Conservation (phyloP, 2,329 filamentous ascomycete species). For the Dactylella cylindrospora region DNA sequence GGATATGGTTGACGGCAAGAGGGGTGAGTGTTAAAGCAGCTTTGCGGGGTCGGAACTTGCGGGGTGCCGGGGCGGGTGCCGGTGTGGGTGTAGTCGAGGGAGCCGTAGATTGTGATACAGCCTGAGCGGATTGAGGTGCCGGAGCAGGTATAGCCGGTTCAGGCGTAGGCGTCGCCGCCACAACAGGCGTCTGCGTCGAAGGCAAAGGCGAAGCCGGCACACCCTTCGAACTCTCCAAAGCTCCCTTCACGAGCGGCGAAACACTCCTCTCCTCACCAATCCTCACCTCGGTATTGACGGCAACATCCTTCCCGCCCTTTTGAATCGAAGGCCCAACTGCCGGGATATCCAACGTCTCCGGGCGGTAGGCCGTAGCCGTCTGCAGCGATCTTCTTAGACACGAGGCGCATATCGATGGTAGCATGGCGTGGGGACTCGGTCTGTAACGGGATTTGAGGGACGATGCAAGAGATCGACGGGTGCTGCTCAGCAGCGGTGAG, state of each 20-base stretch:
- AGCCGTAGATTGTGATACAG: background rate
- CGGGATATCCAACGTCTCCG: constrained; percentile 34
- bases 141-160: background rate
- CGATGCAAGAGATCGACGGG: constrained; percentile 17
- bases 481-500: constrained; percentile 20
- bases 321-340: constrained; percentile 24
- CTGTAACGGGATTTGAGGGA: constrained; percentile 38
- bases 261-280: no score
- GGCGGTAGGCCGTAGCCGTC: constrained; percentile 40
- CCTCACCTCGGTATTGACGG: no score
- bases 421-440: constrained; percentile 8
- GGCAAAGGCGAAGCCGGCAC: constrained; percentile 11
- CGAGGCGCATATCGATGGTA: constrained; percentile 33
- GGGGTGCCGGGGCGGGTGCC: constrained; percentile 8
- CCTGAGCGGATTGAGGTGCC: background rate
- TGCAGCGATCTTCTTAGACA: constrained; percentile 33
- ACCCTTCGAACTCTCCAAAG: constrained; percentile 13
- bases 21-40: constrained; percentile 86
- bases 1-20: constrained; percentile 75
- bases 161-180: background rate
- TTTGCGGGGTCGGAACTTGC: constrained; percentile 76
- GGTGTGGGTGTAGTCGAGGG: background rate
- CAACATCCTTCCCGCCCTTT: no score
- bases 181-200: constrained; percentile 20
- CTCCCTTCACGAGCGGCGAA: constrained; percentile 28